Percentiles rank a stretch among this genome's conserved stretches.
Evolutionary conservation across 345 rosid species (phyloP).

Genomic region (Jatropha curcas): DNA sequence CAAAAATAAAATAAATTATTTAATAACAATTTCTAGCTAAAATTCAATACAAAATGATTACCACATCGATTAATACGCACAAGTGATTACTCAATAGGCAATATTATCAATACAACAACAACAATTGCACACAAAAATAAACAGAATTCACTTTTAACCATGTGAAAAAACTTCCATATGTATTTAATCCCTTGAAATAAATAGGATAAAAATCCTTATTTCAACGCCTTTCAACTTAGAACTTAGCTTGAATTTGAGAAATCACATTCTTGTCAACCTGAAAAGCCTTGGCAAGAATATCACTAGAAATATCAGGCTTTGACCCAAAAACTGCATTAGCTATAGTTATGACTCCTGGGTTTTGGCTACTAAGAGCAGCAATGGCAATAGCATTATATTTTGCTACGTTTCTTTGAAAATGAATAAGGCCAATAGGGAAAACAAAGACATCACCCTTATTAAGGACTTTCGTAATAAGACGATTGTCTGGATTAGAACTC

Average conservation of each 20-base stretch:
- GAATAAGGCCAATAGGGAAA: background rate
- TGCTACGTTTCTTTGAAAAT: background rate
- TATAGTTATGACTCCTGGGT: background rate
- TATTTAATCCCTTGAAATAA: too few species aligned
- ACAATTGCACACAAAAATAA: too few species aligned
- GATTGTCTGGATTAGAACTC: background rate
- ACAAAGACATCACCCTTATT: constrained; percentile 2
- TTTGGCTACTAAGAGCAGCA: background rate
- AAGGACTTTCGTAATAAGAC: background rate
- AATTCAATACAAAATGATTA: too few species aligned
- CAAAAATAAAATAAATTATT: too few species aligned
- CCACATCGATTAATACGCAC: too few species aligned
- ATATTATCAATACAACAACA: too few species aligned
- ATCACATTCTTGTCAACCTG: background rate
- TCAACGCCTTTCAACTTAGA: too few species aligned
- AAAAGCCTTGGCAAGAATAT: constrained; percentile 4
- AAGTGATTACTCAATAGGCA: too few species aligned
- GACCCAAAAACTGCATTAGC: background rate
- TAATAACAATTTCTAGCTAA: too few species aligned
- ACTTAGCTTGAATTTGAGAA: background rate
- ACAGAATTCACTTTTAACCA: too few species aligned
- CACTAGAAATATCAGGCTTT: background rate
- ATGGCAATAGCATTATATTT: background rate
- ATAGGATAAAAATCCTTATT: too few species aligned
- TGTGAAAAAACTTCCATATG: too few species aligned